A percentile compares a stretch with the other conserved stretches of the same genome.
These are phyloP conservation scores for Lagenaria siceraria DNA, from an alignment of 306 rosid genomes.

Conservation along the genomic window DNA sequence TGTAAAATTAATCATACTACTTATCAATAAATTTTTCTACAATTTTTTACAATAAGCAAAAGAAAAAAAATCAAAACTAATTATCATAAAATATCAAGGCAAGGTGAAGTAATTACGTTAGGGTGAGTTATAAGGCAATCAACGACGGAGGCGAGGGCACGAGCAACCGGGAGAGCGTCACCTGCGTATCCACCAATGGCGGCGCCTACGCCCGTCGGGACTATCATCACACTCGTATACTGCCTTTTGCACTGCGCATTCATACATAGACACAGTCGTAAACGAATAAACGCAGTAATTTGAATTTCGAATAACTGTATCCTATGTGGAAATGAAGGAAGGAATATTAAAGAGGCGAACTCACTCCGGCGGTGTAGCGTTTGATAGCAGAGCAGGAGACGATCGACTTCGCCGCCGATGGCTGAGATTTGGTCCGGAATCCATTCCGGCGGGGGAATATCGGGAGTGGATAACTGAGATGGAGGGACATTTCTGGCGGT, in stretches of 20 bases:
- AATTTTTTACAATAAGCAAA: not conserved
- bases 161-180: slow-evolving; percentile 79
- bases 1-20: not conserved
- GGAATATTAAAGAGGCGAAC: not conserved
- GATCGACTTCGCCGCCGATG: slow-evolving; percentile 2
- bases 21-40: not conserved
- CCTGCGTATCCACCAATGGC: slow-evolving; percentile 86
- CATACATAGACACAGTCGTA: not conserved
- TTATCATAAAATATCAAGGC: not conserved
- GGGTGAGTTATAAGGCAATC: slow-evolving; percentile 89
- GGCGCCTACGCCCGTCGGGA: slow-evolving; percentile 76
- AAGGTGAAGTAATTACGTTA: slow-evolving; percentile 25
- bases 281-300: not conserved
- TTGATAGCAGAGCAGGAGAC: slow-evolving; percentile 27
- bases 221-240: slow-evolving; percentile 77
- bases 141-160: slow-evolving; percentile 61
- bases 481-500: slow-evolving; percentile 25
- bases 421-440: slow-evolving; percentile 3
- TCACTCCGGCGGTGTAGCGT: slow-evolving; percentile 29
- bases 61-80: not conserved
- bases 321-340: not conserved
- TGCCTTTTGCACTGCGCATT: slow-evolving; percentile 43
- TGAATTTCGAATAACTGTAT: not conserved
- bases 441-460: slow-evolving; percentile 1
- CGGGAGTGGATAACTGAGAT: slow-evolving; percentile 22